Evolutionary conservation across 805 yeast species (phyloP).

Genomic region (Cyberlindnera mississippiensis): DNA sequence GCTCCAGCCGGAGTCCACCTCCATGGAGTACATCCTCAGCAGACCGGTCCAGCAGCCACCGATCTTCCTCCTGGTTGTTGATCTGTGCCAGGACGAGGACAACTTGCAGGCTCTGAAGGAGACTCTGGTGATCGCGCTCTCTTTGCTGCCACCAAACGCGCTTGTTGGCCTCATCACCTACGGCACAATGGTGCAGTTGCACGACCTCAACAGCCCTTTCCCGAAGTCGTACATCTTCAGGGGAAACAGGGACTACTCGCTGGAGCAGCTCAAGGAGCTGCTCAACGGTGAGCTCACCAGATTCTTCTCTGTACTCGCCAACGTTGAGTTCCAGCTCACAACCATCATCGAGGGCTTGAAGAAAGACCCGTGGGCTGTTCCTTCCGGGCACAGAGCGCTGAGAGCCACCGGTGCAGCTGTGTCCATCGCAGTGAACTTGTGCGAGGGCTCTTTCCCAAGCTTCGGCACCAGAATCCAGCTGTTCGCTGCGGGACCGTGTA

Average conservation of each 20-base stretch:
- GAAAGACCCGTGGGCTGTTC: constrained; percentile 86
- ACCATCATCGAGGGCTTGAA: constrained; percentile 73
- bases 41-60: constrained; percentile 86
- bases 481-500: constrained; percentile 94
- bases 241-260: constrained; percentile 78
- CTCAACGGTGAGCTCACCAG: constrained; percentile 46
- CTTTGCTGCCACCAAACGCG: constrained; percentile 85
- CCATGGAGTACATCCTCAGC: constrained; percentile 80
- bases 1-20: constrained; percentile 60
- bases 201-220: constrained; percentile 69
- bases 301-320: constrained; percentile 69
- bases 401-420: constrained; percentile 94
- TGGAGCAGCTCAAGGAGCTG: constrained; percentile 54
- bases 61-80: constrained; percentile 79
- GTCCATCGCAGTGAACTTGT: constrained; percentile 73
- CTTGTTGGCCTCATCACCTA: constrained; percentile 82
- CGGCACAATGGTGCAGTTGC: constrained; percentile 88
- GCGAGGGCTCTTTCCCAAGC: constrained; percentile 80
- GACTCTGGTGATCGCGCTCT: constrained; percentile 67
- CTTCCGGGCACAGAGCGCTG: constrained; percentile 76
- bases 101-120: constrained; percentile 82
- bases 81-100: constrained; percentile 85
- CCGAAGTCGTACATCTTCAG: constrained; percentile 79
- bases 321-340: constrained; percentile 80
- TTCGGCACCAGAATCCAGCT: constrained; percentile 86